These are phyloP conservation scores for Entophlyctis luteolus DNA, from an alignment of 192 early-diverging fungal genomes.

Conservation along the genomic window DNA sequence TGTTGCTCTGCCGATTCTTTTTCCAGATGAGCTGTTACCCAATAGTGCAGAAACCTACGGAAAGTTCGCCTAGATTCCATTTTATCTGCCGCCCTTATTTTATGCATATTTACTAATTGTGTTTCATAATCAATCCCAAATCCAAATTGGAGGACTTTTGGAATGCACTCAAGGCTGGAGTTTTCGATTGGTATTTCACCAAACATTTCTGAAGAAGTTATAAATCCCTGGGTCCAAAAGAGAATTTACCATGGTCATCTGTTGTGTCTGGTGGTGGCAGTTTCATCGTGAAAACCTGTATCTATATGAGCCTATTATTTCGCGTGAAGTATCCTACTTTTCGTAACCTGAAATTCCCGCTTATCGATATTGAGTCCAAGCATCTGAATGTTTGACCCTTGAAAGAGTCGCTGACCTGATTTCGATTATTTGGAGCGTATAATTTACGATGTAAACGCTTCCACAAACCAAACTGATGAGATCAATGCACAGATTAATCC, in stretches of 20 bases:
- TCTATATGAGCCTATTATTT: too few species aligned
- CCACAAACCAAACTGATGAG: slow-evolving; percentile 29
- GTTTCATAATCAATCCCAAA: slow-evolving; percentile 12
- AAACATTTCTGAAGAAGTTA: background rate
- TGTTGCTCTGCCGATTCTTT: background rate
- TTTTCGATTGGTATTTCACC: background rate
- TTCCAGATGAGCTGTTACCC: too few species aligned
- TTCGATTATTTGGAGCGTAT: background rate
- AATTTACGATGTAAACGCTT: background rate
- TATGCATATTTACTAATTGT: slow-evolving; percentile 8
- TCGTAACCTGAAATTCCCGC: slow-evolving; percentile 35
- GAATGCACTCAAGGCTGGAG: slow-evolving; percentile 17
- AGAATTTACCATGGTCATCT: background rate
- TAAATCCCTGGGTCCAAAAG: background rate
- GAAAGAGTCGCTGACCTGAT: slow-evolving; percentile 32
- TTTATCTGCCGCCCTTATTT: slow-evolving; percentile 17
- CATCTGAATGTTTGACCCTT: slow-evolving; percentile 36
- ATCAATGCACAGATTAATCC: slow-evolving; percentile 46
- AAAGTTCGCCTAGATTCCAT: background rate
- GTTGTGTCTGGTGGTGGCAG: slow-evolving; percentile 21
- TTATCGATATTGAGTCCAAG: slow-evolving; percentile 29
- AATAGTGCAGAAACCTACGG: background rate
- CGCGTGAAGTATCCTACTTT: too few species aligned
- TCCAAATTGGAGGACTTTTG: slow-evolving; percentile 13
- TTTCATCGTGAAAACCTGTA: slow-evolving; percentile 42